Conservation (phyloP, 176 grass and related monocot genomes). For the Poa pratensis region DNA sequence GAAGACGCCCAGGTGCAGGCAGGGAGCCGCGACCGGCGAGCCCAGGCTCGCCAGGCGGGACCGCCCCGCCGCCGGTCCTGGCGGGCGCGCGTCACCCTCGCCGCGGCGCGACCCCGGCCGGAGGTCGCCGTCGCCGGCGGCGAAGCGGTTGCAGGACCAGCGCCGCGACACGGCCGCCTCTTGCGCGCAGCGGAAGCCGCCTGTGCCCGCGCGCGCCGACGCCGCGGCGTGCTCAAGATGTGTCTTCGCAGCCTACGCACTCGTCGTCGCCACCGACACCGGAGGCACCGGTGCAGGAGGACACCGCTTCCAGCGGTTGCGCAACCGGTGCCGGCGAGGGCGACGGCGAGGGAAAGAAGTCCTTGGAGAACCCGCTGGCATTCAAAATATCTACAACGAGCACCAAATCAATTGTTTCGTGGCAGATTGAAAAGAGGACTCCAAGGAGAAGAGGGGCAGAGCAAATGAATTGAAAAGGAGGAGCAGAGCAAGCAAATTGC, state of each 20-base stretch:
- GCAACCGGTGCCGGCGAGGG: neutral
- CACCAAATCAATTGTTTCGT: too few relatives aligned
- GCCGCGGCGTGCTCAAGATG: conserved; percentile 36
- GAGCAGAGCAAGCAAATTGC: too few relatives aligned
- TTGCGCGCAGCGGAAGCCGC: conserved; percentile 11
- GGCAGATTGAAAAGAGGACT: too few relatives aligned
- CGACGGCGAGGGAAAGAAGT: conserved; percentile 58
- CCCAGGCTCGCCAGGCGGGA: conserved; percentile 33
- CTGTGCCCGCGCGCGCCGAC: conserved; percentile 24
- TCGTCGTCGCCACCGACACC: neutral
- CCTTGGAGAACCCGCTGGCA: conserved; percentile 78
- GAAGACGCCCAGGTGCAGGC: too few relatives aligned
- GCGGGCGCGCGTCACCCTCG: conserved; percentile 53
- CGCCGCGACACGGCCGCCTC: neutral
- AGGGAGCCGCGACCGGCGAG: conserved; percentile 25
- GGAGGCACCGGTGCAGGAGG: neutral
- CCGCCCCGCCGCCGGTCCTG: neutral
- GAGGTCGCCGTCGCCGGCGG: conserved; percentile 68
- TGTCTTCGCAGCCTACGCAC: neutral
- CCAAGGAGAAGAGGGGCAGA: too few relatives aligned
- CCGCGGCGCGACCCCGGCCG: conserved; percentile 52
- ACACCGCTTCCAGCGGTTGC: neutral
- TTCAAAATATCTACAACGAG: conserved; percentile 27
- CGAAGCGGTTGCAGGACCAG: conserved; percentile 59
- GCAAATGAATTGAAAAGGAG: too few relatives aligned